These are phyloP conservation scores for Macrolepiota albuminosa DNA, from an alignment of 768 basidiomycete genomes.

Conservation along the genomic window DNA sequence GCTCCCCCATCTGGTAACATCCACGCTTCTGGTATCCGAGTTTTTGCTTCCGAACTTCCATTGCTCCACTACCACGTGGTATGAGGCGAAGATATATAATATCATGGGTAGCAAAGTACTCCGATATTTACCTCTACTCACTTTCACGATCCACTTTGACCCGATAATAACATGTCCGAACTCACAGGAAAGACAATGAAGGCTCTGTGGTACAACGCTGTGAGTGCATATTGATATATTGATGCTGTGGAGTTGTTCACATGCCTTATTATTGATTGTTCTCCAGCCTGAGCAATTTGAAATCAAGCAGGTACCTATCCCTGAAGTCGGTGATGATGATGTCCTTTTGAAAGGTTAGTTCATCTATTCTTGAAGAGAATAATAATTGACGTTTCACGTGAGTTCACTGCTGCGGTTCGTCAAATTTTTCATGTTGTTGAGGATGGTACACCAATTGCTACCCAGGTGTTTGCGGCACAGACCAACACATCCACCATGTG, in stretches of 20 bases:
- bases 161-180: constrained; percentile 35
- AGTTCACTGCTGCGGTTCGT: constrained; percentile 43
- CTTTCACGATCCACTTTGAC: background rate
- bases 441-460: background rate
- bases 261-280: background rate
- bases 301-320: constrained; percentile 64
- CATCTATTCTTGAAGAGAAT: background rate
- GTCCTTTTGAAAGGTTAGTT: constrained; percentile 62
- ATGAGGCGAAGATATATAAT: constrained; percentile 6
- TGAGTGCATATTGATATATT: constrained; percentile 21
- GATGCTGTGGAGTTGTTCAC: constrained; percentile 9
- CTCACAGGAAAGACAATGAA: constrained; percentile 45
- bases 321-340: constrained; percentile 60
- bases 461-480: constrained; percentile 53
- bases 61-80: constrained; percentile 7
- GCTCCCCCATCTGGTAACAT: too few species aligned
- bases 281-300: constrained; percentile 62
- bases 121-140: background rate
- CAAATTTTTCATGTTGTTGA: background rate
- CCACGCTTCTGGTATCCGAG: too few species aligned
- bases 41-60: background rate
- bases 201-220: constrained; percentile 61
- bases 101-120: background rate
- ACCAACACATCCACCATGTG: constrained; percentile 61
- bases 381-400: constrained; percentile 2